Evolutionary conservation across 106 monocot species (phyloP), one percentile per base, ranked within the genome.

Genomic region (Allium cepa): DNA sequence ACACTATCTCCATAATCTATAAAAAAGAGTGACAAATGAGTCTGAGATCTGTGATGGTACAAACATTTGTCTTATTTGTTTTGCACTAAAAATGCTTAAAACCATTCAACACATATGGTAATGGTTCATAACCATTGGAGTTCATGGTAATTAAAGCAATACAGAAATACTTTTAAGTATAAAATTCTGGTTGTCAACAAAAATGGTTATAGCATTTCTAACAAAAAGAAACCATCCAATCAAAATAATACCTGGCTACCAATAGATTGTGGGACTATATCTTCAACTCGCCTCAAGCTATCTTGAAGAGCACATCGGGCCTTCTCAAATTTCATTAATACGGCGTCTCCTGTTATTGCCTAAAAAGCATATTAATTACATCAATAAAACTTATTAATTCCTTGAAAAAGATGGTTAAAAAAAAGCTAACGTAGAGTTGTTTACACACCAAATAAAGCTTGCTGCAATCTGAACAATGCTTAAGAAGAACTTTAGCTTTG

Each of bases 391-490:
- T 15, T 47, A 63, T 7, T 63, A 45, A 63, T 12, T 17, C 3
- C 27, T 47, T 15, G 0, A 16, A 17, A 4, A 46, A 4, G 15
- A 55, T 12, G 53, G 36, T 7, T 9, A 22, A 22, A 22, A 22
- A 22, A 64, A 16, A 22, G 49, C 48, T 26, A 22, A 27, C 10
- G 18, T 46, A 16, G 27, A 51, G 17, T 36, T 26, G 10, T 36
- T 36, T 28, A 56, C 85, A 82, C 63, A 96, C 95, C 79, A 96
- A 77, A 67, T 96, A 96, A 69, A 96, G 81, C 70, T 86, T 96
- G 83, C 91, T 96, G 48, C 85, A 91, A 55, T 91, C 85, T 9
- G 91, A 81, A 59, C 95, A 96, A 75, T 91, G 91, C 73, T 63
- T 79, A 57, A 96, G 91, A 72, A 96, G 91, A 49, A 56, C 69